Conservation (phyloP, 1,284 basidiomycete species). For the Lentinula novae-zelandiae region DNA sequence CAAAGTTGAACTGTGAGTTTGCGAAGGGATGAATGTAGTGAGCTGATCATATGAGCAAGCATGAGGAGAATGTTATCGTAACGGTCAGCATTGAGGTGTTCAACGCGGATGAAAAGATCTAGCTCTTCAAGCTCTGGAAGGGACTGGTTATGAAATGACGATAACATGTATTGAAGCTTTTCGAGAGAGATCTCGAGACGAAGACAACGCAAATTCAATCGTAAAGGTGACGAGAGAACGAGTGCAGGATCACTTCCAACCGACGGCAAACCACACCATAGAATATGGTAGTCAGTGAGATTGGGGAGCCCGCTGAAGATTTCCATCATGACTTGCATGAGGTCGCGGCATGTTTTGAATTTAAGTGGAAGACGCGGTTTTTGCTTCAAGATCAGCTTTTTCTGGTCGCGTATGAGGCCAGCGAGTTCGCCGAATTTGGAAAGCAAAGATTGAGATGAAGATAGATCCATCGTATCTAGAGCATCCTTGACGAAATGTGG, state of each 20-base stretch:
- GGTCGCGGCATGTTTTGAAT: conserved; percentile 30
- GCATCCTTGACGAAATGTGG: conserved; percentile 11
- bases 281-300: conserved; percentile 8
- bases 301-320: conserved; percentile 14
- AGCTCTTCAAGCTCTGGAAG: conserved; percentile 33
- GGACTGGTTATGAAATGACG: conserved; percentile 23
- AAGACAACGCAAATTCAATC: conserved; percentile 30
- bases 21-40: conserved; percentile 21
- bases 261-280: conserved; percentile 3
- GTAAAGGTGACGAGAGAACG: conserved; percentile 17
- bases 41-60: conserved; percentile 30
- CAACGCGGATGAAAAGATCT: conserved; percentile 36
- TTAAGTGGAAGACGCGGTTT: conserved; percentile 26
- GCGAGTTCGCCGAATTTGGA: conserved; percentile 1
- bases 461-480: not conserved
- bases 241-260: not conserved
- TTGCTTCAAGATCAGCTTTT: conserved; percentile 19
- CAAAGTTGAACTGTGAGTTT: conserved; percentile 11
- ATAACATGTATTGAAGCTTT: conserved; percentile 32
- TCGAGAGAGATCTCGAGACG: conserved; percentile 36
- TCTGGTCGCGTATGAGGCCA: conserved; percentile 25
- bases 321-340: conserved; percentile 34
- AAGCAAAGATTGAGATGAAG: conserved; percentile 13
- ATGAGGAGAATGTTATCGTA: conserved; percentile 25
- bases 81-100: conserved; percentile 23